Conservation (phyloP, 768 basidiomycete species). For the Suillus hirtellus region DNA sequence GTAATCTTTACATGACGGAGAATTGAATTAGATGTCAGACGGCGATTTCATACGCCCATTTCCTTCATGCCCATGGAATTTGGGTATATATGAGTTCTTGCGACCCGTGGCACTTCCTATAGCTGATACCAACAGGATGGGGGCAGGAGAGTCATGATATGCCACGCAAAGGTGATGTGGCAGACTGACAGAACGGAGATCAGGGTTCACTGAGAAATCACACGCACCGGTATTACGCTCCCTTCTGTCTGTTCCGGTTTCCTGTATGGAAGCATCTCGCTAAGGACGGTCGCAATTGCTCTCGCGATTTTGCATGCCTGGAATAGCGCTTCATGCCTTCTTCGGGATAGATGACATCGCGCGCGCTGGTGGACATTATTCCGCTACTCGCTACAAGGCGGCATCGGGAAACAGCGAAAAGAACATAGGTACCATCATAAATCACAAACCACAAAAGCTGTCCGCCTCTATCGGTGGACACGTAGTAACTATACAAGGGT, state of each 20-base stretch:
- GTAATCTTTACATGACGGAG: conserved; percentile 4
- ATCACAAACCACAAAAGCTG: neutral
- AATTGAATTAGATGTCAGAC: neutral
- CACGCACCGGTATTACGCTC: conserved; percentile 67
- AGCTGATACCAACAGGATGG: neutral
- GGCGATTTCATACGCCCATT: conserved; percentile 20
- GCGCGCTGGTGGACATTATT: conserved; percentile 12
- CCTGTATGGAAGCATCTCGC: conserved; percentile 67
- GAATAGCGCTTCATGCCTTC: conserved; percentile 74
- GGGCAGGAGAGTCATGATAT: neutral
- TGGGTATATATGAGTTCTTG: conserved; percentile 86
- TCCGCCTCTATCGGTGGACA: neutral
- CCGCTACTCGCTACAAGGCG: neutral
- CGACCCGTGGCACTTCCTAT: conserved; percentile 83
- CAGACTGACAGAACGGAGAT: neutral
- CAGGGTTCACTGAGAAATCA: neutral
- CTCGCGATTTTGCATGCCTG: conserved; percentile 83
- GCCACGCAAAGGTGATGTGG: conserved; percentile 1
- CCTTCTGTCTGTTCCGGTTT: conserved; percentile 67
- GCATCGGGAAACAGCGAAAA: neutral
- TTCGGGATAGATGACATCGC: conserved; percentile 37
- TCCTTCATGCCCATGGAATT: conserved; percentile 79
- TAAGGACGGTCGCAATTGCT: conserved; percentile 73
- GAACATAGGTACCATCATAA: no score
- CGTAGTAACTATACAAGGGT: conserved; percentile 48